Conservation (phyloP, 257 asterid genomes). For the Forsythia suspensa region DNA sequence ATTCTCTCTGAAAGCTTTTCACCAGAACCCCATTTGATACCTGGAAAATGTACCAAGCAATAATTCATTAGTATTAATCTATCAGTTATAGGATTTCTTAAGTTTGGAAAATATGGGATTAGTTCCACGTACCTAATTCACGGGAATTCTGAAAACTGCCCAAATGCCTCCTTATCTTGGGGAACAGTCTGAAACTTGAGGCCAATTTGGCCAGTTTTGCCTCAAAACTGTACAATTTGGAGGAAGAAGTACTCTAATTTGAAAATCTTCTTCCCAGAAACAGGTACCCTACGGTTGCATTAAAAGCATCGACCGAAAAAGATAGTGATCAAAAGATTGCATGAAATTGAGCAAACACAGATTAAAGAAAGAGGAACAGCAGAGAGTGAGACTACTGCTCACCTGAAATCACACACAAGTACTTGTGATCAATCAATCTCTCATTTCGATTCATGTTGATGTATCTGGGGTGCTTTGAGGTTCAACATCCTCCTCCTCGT, state of each 20-base stretch:
- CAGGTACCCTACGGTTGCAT: not conserved
- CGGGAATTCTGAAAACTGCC: not conserved
- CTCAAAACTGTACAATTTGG: not conserved
- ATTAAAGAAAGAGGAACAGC: too few species aligned
- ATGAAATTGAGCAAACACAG: not conserved
- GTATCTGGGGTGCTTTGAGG: constrained; percentile 31
- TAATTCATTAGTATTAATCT: not conserved
- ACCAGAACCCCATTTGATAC: not conserved
- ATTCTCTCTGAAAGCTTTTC: not conserved
- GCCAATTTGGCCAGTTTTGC: not conserved
- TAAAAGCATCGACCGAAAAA: not conserved
- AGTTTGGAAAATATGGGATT: not conserved
- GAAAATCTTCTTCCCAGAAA: too few species aligned
- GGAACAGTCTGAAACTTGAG: too few species aligned
- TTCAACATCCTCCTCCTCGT: constrained; percentile 61
- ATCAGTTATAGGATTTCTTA: not conserved
- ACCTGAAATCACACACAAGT: not conserved
- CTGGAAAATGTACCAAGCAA: not conserved
- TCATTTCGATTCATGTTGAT: constrained; percentile 39
- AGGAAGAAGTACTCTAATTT: too few species aligned
- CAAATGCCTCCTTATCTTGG: too few species aligned
- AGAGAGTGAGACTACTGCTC: not conserved
- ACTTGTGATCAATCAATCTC: constrained; percentile 35
- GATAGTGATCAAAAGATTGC: not conserved
- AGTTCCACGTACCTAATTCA: not conserved